Percentiles rank a stretch among this genome's conserved stretches.
Conservation (phyloP, 2,329 filamentous ascomycete species). For the Fonsecaea multimorphosa region DNA sequence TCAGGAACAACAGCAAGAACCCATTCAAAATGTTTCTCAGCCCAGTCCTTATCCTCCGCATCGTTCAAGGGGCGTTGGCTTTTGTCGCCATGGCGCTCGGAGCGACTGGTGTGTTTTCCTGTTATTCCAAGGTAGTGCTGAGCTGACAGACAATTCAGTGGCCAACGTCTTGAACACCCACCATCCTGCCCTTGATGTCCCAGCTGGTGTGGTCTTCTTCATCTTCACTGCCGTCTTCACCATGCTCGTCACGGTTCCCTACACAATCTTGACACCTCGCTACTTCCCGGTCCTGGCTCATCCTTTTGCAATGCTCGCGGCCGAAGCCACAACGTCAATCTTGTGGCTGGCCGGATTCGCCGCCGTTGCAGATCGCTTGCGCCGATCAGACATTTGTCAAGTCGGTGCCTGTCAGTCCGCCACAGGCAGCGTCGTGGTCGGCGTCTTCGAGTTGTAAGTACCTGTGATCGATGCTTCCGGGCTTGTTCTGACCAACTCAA, state of each 20-base stretch:
- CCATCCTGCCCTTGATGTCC: constrained; percentile 40
- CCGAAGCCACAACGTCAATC: constrained; percentile 75
- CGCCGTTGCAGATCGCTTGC: constrained; percentile 68
- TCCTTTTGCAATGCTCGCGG: constrained; percentile 67
- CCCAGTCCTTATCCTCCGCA: constrained; percentile 68
- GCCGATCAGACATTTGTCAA: constrained; percentile 61
- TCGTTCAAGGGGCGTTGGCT: constrained; percentile 69
- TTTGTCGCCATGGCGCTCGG: constrained; percentile 77
- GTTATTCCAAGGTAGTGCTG: neutral
- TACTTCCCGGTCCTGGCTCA: constrained; percentile 68
- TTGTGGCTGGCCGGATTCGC: constrained; percentile 92
- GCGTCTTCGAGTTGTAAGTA: constrained; percentile 56
- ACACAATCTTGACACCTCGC: constrained; percentile 71
- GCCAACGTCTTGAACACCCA: constrained; percentile 27
- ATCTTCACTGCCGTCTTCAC: constrained; percentile 82
- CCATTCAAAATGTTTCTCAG: constrained; percentile 54
- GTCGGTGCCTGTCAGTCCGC: constrained; percentile 63
- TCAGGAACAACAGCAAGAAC: neutral
- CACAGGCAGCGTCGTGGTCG: constrained; percentile 60
- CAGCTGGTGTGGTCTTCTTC: constrained; percentile 73
- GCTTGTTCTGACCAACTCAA: neutral
- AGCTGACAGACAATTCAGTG: constrained; percentile 54
- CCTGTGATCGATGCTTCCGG: neutral
- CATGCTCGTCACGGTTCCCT: constrained; percentile 68
- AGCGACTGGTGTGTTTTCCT: constrained; percentile 59